A percentile compares a stretch with the other conserved stretches of the same genome.
These are phyloP conservation scores for Teratosphaeriaceae sp. DNA, from an alignment of 2,329 filamentous ascomycete species.

Conservation along the genomic window DNA sequence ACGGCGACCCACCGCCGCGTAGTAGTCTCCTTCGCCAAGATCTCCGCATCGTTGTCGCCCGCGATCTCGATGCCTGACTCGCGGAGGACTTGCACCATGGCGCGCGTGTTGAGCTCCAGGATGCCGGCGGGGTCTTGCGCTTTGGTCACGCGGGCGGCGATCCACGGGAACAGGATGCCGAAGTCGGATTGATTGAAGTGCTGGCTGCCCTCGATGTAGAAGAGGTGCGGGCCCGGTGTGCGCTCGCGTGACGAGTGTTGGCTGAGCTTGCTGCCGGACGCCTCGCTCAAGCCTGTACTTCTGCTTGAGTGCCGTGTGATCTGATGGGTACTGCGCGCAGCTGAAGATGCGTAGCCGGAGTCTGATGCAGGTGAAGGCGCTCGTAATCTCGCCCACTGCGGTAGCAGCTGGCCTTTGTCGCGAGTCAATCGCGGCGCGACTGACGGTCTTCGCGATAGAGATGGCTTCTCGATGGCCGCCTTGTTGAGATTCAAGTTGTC, in stretches of 20 bases:
- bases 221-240: constrained; percentile 54
- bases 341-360: constrained; percentile 27
- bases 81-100: constrained; percentile 69
- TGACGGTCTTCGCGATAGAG: constrained; percentile 21
- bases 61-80: constrained; percentile 37
- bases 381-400: constrained; percentile 24
- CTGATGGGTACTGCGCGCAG: constrained; percentile 15
- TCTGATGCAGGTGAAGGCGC: constrained; percentile 25
- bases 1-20: constrained; percentile 23
- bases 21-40: constrained; percentile 22
- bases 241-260: constrained; percentile 5
- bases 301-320: constrained; percentile 18
- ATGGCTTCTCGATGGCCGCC: constrained; percentile 46
- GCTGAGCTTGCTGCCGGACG: constrained; percentile 10
- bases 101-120: constrained; percentile 73
- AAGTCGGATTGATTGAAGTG: constrained; percentile 82
- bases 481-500: constrained; percentile 66
- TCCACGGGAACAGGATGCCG: constrained; percentile 70
- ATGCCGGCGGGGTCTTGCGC: constrained; percentile 67
- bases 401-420: constrained; percentile 21
- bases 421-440: constrained; percentile 20
- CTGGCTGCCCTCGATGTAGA: constrained; percentile 66
- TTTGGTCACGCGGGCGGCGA: constrained; percentile 44
- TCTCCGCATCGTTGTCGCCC: constrained; percentile 34
- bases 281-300: constrained; percentile 16